Percentiles rank a stretch among this genome's conserved stretches.
These are phyloP conservation scores for Cercospora zeina DNA, from an alignment of 2,329 filamentous ascomycete genomes.

Conservation along the genomic window DNA sequence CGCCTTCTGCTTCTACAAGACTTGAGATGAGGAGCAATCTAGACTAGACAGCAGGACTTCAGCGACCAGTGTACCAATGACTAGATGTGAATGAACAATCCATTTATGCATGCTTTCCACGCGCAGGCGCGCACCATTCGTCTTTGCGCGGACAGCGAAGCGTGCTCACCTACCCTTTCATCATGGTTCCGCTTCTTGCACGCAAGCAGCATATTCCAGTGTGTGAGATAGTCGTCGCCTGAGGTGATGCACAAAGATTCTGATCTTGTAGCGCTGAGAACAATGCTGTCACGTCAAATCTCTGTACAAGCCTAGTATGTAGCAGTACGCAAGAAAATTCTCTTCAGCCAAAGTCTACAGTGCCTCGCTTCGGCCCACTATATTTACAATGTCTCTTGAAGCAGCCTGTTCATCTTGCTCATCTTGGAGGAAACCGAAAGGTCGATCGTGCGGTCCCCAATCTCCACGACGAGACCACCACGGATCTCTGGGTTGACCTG, in stretches of 20 bases:
- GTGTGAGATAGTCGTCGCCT: neutral
- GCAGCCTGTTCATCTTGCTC: constrained; percentile 98
- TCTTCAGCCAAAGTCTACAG: constrained; percentile 26
- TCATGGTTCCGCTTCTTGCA: neutral
- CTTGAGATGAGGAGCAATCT: constrained; percentile 18
- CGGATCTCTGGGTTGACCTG: constrained; percentile 93
- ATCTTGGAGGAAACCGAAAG: constrained; percentile 93
- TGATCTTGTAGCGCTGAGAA: neutral
- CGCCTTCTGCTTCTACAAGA: constrained; percentile 94
- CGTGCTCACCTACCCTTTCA: neutral
- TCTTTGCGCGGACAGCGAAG: neutral
- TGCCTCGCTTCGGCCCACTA: constrained; percentile 27
- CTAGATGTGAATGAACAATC: constrained; percentile 1
- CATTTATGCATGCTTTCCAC: neutral
- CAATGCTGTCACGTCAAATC: neutral
- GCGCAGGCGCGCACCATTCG: neutral
- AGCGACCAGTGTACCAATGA: constrained; percentile 8
- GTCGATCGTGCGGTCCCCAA: constrained; percentile 97
- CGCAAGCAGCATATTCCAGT: neutral
- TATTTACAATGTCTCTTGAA: constrained; percentile 93
- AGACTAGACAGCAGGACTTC: constrained; percentile 5
- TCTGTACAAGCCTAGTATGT: neutral
- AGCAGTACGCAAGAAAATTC: constrained; percentile 19
- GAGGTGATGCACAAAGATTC: neutral
- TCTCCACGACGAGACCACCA: constrained; percentile 91